These are phyloP conservation scores for Parathielavia hyrcaniae DNA, from an alignment of 495 filamentous ascomycete genomes.

Conservation along the genomic window DNA sequence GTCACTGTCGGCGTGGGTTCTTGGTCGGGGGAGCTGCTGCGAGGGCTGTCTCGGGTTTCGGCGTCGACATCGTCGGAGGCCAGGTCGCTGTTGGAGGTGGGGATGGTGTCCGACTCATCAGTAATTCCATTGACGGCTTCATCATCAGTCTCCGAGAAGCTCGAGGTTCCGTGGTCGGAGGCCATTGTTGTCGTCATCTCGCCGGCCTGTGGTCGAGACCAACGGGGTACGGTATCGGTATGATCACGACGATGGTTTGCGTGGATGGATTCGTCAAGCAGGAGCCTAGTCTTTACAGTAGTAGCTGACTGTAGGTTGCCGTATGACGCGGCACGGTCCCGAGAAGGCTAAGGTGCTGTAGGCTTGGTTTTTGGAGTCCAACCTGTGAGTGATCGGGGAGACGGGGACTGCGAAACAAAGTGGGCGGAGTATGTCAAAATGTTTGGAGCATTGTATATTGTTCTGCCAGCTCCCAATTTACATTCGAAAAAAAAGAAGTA, in stretches of 20 bases:
- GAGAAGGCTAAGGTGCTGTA: neutral
- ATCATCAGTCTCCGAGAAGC: constrained; percentile 12
- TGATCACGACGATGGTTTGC: constrained; percentile 3
- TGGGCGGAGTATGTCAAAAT: neutral
- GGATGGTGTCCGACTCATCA: constrained; percentile 4
- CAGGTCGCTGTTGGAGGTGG: neutral
- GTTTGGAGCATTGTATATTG: neutral
- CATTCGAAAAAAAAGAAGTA: too few species aligned
- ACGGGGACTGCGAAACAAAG: too few species aligned
- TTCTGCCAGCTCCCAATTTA: neutral
- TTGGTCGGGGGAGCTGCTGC: constrained; percentile 9
- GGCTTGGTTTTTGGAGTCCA: too few species aligned
- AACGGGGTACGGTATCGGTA: neutral
- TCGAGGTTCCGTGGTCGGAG: constrained; percentile 10
- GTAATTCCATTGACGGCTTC: neutral
- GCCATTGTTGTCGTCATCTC: constrained; percentile 16
- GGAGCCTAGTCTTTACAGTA: neutral
- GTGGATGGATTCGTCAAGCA: neutral
- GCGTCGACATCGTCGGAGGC: neutral
- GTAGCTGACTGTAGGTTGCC: neutral
- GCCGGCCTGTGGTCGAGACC: neutral
- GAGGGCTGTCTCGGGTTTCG: constrained; percentile 8
- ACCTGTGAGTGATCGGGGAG: neutral
- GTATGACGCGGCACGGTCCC: neutral
- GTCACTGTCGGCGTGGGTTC: constrained; percentile 16